These are phyloP conservation scores for Chaetothyriales sp. DNA, from an alignment of 2,329 filamentous ascomycete genomes.

Conservation along the genomic window DNA sequence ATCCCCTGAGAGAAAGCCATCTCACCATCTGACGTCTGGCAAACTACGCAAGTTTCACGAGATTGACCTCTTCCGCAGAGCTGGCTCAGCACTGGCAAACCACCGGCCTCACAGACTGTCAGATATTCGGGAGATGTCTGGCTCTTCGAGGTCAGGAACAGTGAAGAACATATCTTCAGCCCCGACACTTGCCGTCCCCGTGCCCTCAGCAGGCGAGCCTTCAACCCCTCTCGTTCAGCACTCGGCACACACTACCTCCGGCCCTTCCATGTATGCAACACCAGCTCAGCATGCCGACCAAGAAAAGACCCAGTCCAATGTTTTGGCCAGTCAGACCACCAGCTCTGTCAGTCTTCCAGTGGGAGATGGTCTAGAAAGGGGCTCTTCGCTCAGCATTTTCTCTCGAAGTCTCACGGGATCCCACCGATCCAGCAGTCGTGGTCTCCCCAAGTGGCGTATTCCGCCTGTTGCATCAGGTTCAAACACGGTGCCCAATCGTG, in stretches of 20 bases:
- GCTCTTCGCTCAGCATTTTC: slow-evolving; percentile 14
- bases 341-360: slow-evolving; percentile 14
- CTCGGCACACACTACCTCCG: not conserved
- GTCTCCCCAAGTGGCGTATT: slow-evolving; percentile 16
- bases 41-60: not conserved
- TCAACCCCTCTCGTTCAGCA: not conserved
- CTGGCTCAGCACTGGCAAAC: slow-evolving; percentile 10
- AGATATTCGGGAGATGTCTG: slow-evolving; percentile 14
- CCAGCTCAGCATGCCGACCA: not conserved
- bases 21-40: not conserved
- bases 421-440: slow-evolving; percentile 10
- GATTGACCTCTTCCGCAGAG: slow-evolving; percentile 8
- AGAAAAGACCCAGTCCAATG: not conserved
- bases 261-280: not conserved
- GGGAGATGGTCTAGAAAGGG: slow-evolving; percentile 12
- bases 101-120: slow-evolving; percentile 13
- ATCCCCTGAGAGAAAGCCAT: not conserved
- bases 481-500: slow-evolving; percentile 27
- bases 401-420: slow-evolving; percentile 7
- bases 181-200: slow-evolving; percentile 3
- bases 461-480: slow-evolving; percentile 14
- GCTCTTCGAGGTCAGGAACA: slow-evolving; percentile 8
- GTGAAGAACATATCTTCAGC: slow-evolving; percentile 1
- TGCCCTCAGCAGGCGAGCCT: not conserved
- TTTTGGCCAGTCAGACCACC: slow-evolving; percentile 9